A percentile compares a stretch with the other conserved stretches of the same genome.
Evolutionary conservation across 345 rosid species (phyloP).

Genomic region (Eucalyptus marginata): DNA sequence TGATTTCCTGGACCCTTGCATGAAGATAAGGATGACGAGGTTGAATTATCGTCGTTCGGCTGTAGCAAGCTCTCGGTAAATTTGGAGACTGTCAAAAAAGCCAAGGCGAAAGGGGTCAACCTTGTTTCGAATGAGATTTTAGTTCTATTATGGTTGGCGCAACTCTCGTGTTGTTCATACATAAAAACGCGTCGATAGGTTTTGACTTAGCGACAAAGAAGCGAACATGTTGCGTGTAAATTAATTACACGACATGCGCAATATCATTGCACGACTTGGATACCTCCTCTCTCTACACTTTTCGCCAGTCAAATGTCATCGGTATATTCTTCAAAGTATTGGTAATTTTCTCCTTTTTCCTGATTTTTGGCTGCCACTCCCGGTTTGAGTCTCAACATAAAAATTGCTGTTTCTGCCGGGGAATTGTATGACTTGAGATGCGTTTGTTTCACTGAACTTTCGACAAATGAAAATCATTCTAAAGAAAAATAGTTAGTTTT

Average conservation of each 20-base stretch:
- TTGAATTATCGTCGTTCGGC: background rate
- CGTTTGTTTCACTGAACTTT: background rate
- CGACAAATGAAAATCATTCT: background rate
- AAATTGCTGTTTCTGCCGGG: background rate
- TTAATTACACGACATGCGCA: background rate
- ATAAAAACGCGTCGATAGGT: background rate
- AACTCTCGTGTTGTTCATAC: background rate
- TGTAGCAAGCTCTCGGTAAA: background rate
- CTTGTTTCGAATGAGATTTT: background rate
- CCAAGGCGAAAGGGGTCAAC: background rate
- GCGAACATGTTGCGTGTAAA: background rate
- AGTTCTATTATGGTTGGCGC: background rate
- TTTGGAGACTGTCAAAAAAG: background rate
- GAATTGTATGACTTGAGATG: background rate
- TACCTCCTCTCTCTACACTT: background rate
- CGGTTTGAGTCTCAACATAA: background rate
- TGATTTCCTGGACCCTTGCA: background rate
- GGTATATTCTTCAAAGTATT: background rate
- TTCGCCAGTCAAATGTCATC: background rate
- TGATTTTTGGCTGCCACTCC: background rate
- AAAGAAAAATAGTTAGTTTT: background rate
- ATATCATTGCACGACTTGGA: background rate
- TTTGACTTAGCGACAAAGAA: background rate
- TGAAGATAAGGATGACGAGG: background rate
- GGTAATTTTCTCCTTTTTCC: background rate